These are phyloP conservation scores for Ascoidea rubescens DNA, from an alignment of 805 yeast species.

Conservation along the genomic window DNA sequence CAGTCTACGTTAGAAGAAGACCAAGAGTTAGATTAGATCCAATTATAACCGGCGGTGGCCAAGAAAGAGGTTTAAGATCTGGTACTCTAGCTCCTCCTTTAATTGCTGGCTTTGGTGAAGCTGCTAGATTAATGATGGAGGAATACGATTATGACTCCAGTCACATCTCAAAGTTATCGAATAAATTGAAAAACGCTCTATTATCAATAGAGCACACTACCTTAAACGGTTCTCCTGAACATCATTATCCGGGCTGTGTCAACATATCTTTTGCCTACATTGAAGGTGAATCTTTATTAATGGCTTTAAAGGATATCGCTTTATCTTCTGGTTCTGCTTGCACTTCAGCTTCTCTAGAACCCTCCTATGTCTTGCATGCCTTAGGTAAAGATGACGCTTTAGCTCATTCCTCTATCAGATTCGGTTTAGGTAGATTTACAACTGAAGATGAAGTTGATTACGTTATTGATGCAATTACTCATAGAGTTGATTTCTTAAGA, in stretches of 20 bases:
- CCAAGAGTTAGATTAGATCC: conserved; percentile 97
- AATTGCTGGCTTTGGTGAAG: conserved; percentile 94
- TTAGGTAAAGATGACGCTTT: conserved; percentile 96
- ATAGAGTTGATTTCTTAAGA: conserved; percentile 83
- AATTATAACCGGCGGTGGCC: conserved; percentile 94
- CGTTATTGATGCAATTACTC: conserved; percentile 76
- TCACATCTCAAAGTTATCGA: conserved; percentile 59
- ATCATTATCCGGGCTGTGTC: conserved; percentile 86
- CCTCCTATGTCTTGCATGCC: conserved; percentile 92
- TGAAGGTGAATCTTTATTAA: conserved; percentile 93
- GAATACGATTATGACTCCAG: conserved; percentile 64
- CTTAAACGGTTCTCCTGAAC: conserved; percentile 68
- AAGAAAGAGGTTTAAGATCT: conserved; percentile 93
- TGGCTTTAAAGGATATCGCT: conserved; percentile 97
- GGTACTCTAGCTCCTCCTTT: conserved; percentile 97
- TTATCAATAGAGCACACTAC: conserved; percentile 78
- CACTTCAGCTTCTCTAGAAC: conserved; percentile 96
- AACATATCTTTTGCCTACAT: conserved; percentile 94
- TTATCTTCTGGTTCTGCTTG: conserved; percentile 95
- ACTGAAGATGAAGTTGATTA: conserved; percentile 94
- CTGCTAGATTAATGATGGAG: conserved; percentile 66
- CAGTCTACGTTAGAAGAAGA: conserved; percentile 88
- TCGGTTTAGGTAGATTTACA: conserved; percentile 94
- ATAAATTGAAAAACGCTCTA: conserved; percentile 59
- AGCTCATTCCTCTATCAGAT: conserved; percentile 96